Evolutionary conservation across 2,329 filamentous ascomycete genomes (phyloP), one percentile per base, ranked within the genome.

Genomic region (Thermomyces lanuginosus): DNA sequence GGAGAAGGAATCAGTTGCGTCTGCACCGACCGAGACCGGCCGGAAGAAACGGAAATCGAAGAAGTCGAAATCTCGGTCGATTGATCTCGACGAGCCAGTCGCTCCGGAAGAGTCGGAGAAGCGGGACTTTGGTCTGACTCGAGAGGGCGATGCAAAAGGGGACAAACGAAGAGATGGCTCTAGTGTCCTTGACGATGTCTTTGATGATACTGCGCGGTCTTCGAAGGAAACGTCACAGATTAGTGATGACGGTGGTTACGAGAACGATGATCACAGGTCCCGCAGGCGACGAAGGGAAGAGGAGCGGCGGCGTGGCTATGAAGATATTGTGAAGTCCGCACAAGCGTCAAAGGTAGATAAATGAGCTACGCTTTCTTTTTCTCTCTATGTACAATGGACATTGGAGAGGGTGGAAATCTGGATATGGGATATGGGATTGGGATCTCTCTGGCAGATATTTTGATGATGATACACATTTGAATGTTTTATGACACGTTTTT

Each of bases 211-310:
- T 10, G 38, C 51, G 12, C 61, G 56, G 39, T 65, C 59, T 9
- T 43, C 51, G n/a, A 42, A 47, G 12, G 63, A 65, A 16, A 52
- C 58, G 13, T 58, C 56, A 16, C 29, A 55, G 55, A 39, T 55
- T 45, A 34, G 51, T 35, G 36, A 47, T 33, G 37, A 53, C 26
- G 52, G 56, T 26, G 52, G 56, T 30, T 55, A 58, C 24, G 49
- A 51, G 15, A 33, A 39, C 17, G 45, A 52, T 29, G 41, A 43
- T 13, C 46, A 46, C 36, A 46, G 43, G 26, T 44, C 44, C 26
- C 42, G 38, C 36, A 47, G 43, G 30, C 41, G 43, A 30, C 42
- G 42, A 35, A 49, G 43, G 43, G 46, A 54, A 36, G 49, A 51
- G 25, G 41, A 36, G 21, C 46, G 51, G 32, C 48, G 44, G 35